Percentiles rank a stretch among this genome's conserved stretches.
These are phyloP conservation scores for Pythium guiyangense DNA, from an alignment of 352 stramenopile genomes.

Conservation along the genomic window DNA sequence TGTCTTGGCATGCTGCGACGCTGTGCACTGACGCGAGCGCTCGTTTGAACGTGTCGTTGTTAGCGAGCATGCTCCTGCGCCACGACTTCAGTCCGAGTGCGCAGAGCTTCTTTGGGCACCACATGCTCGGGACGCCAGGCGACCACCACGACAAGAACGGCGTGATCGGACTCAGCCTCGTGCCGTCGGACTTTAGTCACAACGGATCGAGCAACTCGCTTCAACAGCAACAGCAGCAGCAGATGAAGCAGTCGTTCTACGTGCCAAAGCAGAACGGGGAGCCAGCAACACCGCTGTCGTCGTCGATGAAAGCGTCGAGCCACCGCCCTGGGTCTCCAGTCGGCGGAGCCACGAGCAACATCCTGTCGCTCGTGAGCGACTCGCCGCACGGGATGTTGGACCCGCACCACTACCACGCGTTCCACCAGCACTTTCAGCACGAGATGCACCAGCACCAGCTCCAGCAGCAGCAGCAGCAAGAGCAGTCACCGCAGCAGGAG, in stretches of 20 bases:
- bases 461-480: no score
- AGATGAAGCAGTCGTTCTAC: constrained; percentile 39
- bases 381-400: neutral
- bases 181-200: constrained; percentile 56
- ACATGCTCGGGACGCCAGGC: constrained; percentile 27
- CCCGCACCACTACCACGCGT: neutral
- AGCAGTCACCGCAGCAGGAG: no score
- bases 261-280: constrained; percentile 22
- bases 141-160: constrained; percentile 53
- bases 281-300: constrained; percentile 3
- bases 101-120: constrained; percentile 43
- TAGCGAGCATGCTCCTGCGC: constrained; percentile 66
- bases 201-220: constrained; percentile 9
- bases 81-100: constrained; percentile 70
- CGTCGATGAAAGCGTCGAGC: constrained; percentile 21
- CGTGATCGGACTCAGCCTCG: constrained; percentile 54
- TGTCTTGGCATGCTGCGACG: neutral
- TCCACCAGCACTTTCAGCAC: no score
- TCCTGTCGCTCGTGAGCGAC: neutral
- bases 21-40: neutral
- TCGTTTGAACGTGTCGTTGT: constrained; percentile 1
- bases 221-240: constrained; percentile 29
- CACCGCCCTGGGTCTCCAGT: constrained; percentile 25
- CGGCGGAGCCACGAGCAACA: neutral
- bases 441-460: no score